phyloP scores from a whole-genome alignment of 1,284 basidiomycete genomes.

The Sanghuangporus sanghuang region DNA sequence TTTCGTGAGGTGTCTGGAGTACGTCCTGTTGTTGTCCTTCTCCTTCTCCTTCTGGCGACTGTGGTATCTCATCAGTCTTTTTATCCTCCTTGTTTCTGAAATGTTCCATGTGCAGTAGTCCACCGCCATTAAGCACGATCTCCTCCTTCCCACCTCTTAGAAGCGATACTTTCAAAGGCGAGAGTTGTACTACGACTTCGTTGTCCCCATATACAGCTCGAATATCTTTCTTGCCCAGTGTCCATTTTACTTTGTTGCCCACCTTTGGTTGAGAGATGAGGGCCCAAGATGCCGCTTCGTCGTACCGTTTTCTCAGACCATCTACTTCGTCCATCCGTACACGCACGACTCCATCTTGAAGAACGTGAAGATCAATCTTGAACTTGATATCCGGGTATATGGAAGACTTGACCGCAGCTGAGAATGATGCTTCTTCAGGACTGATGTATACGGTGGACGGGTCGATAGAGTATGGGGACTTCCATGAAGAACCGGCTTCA shows the following conservation, averaged over 20 bases:
- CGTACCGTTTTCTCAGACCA: slow-evolving; percentile 76
- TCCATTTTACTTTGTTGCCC: slow-evolving; percentile 56
- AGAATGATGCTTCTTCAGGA: slow-evolving; percentile 56
- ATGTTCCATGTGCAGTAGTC: slow-evolving; percentile 96
- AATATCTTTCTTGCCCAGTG: slow-evolving; percentile 52
- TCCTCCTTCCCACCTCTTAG: slow-evolving; percentile 74
- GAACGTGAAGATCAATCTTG: slow-evolving; percentile 73
- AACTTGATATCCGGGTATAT: slow-evolving; percentile 83
- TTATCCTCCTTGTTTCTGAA: slow-evolving; percentile 67
- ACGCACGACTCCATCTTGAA: slow-evolving; percentile 80
- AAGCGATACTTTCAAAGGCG: slow-evolving; percentile 72
- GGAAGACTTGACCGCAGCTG: slow-evolving; percentile 66
- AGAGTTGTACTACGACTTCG: slow-evolving; percentile 64
- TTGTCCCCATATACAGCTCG: slow-evolving; percentile 58
- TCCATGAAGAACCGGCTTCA: slow-evolving; percentile 55
- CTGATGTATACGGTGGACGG: slow-evolving; percentile 45
- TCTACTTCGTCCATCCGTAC: slow-evolving; percentile 83
- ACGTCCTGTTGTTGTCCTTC: slow-evolving; percentile 54
- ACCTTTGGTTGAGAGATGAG: slow-evolving; percentile 64
- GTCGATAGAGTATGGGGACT: slow-evolving; percentile 80
- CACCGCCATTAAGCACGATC: slow-evolving; percentile 85
- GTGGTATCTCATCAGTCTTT: slow-evolving; percentile 31
- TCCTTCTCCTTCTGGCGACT: slow-evolving; percentile 35
- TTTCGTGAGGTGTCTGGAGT: slow-evolving; percentile 29
- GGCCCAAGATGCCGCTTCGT: slow-evolving; percentile 87